These are phyloP conservation scores for Tulasnella sp. DNA, from an alignment of 768 basidiomycete genomes.

Conservation along the genomic window DNA sequence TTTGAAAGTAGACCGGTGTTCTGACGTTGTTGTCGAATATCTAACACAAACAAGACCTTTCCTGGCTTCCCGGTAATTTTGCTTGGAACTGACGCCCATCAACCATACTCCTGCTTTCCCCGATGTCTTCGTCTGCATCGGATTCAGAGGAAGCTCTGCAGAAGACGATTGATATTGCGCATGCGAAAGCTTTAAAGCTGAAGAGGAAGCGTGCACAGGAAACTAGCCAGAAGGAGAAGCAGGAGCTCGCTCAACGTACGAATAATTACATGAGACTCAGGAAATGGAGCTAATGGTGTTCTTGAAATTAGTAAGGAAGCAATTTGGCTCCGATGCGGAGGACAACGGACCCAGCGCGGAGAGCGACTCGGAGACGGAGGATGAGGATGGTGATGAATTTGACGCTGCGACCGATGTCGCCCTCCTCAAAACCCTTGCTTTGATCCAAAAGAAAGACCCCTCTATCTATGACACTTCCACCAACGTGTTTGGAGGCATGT, in stretches of 20 bases:
- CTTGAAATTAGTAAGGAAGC: conserved; percentile 66
- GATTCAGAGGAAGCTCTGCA: background rate
- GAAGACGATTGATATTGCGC: conserved; percentile 59
- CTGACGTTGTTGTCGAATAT: background rate
- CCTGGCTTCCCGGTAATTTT: background rate
- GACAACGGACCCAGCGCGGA: conserved; percentile 45
- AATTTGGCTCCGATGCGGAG: conserved; percentile 52
- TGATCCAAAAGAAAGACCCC: conserved; percentile 79
- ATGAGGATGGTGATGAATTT: conserved; percentile 91
- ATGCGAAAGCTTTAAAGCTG: conserved; percentile 76
- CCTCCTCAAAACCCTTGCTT: conserved; percentile 82
- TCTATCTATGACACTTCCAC: conserved; percentile 71
- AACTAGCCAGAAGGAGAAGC: conserved; percentile 39
- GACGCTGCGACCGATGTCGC: conserved; percentile 92
- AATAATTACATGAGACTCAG: conserved; percentile 27
- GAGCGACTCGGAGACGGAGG: conserved; percentile 76
- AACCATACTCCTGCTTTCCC: background rate
- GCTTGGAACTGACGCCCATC: background rate
- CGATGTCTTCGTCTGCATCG: background rate
- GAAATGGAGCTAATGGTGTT: background rate
- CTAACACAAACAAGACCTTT: background rate
- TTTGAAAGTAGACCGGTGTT: background rate
- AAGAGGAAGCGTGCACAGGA: conserved; percentile 85
- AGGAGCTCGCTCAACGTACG: conserved; percentile 48
- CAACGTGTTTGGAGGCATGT: conserved; percentile 72